Evolutionary conservation across 1,139 yeast genomes (phyloP).

Genomic region (Yamadazyma buinensis): DNA sequence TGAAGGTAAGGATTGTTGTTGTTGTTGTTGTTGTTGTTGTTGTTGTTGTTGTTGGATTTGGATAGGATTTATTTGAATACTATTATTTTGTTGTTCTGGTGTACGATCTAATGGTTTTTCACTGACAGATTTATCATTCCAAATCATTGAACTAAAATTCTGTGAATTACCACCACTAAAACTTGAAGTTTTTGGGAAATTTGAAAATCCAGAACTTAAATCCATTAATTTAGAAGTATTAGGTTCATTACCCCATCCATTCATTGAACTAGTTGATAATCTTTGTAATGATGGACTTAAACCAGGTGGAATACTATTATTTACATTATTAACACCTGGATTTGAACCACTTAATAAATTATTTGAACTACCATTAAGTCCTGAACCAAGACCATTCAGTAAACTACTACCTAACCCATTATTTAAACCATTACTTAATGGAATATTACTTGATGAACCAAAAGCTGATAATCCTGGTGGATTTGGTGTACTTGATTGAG

Average conservation of each 20-base stretch:
- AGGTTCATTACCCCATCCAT: constrained; percentile 2
- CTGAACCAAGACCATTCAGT: too few species aligned
- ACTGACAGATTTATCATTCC: constrained; percentile 4
- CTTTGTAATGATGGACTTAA: constrained; percentile 5
- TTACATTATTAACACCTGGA: background rate
- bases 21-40: background rate
- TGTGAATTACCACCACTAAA: background rate
- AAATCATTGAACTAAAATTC: constrained; percentile 3
- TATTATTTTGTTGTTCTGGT: background rate
- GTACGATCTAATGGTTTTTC: too few species aligned
- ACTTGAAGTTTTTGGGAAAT: background rate
- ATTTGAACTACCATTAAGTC: background rate
- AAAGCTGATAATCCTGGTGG: constrained; percentile 9
- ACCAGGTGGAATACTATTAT: constrained; percentile 11
- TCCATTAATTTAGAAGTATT: constrained; percentile 3
- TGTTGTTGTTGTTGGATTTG: background rate
- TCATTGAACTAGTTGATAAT: constrained; percentile 3
- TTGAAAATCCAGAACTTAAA: constrained; percentile 4
- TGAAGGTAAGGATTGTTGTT: background rate
- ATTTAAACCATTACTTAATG: background rate
- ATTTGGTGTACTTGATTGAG: background rate
- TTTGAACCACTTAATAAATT: background rate
- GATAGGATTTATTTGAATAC: background rate
- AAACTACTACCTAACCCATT: background rate
- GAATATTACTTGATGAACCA: constrained; percentile 7